These are phyloP conservation scores for Pichia scutulata DNA, from an alignment of 805 yeast species.

Conservation along the genomic window DNA sequence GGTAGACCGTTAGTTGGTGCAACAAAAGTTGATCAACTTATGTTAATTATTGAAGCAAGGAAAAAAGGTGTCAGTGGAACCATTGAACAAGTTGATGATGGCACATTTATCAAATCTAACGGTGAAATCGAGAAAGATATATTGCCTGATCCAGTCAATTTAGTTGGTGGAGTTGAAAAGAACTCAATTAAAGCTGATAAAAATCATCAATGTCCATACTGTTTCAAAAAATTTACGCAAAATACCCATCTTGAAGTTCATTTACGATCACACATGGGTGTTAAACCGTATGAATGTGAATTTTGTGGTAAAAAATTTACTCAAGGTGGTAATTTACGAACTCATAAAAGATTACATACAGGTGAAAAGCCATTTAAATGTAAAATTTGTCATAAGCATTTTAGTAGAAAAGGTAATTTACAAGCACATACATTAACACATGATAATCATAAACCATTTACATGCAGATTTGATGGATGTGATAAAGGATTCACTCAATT, in stretches of 20 bases:
- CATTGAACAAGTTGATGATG: conserved; percentile 61
- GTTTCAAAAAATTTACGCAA: conserved; percentile 76
- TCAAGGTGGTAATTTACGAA: conserved; percentile 83
- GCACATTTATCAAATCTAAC: conserved; percentile 50
- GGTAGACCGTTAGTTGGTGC: conserved; percentile 73
- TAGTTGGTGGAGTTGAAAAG: conserved; percentile 77
- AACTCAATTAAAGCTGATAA: conserved; percentile 40
- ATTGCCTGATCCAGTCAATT: conserved; percentile 48
- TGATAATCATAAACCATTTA: conserved; percentile 66
- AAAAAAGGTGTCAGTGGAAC: conserved; percentile 64
- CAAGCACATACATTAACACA: conserved; percentile 85
- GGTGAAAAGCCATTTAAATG: conserved; percentile 90
- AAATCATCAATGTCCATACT: conserved; percentile 65
- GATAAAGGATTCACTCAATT: conserved; percentile 82
- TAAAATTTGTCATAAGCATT: conserved; percentile 63
- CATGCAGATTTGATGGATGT: conserved; percentile 76
- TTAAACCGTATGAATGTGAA: conserved; percentile 73
- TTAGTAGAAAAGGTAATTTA: conserved; percentile 86
- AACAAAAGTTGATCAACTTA: conserved; percentile 83
- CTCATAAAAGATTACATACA: conserved; percentile 80
- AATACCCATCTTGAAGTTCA: conserved; percentile 90
- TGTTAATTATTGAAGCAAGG: conserved; percentile 86
- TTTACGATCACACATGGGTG: conserved; percentile 78
- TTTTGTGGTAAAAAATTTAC: conserved; percentile 78
- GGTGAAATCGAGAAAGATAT: conserved; percentile 7